These are phyloP conservation scores for Aspergillus fumigatus DNA, from an alignment of 2,329 filamentous ascomycete species.

Conservation along the genomic window DNA sequence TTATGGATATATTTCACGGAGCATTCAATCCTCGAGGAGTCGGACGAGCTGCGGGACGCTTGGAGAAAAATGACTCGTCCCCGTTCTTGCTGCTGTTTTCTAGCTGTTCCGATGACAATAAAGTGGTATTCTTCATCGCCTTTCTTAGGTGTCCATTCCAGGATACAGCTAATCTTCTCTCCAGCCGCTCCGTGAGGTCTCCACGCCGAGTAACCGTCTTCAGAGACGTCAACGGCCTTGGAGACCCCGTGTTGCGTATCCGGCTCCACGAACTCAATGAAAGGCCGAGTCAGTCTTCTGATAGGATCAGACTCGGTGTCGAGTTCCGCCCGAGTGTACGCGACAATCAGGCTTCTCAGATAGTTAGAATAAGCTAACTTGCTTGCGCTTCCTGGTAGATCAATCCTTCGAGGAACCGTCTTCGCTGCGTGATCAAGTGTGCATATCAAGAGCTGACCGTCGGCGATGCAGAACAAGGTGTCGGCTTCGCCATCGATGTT, in stretches of 20 bases:
- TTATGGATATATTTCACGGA: conserved; percentile 33
- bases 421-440: conserved; percentile 41
- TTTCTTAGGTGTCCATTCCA: conserved; percentile 38
- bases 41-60: conserved; percentile 23
- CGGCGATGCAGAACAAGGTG: conserved; percentile 46
- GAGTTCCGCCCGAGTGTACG: conserved; percentile 33
- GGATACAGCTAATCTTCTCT: conserved; percentile 38
- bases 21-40: conserved; percentile 28
- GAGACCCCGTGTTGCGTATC: conserved; percentile 25
- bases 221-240: conserved; percentile 3
- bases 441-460: conserved; percentile 45
- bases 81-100: conserved; percentile 23
- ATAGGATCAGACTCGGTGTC: conserved; percentile 25
- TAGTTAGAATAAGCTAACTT: conserved; percentile 43
- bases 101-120: conserved; percentile 37
- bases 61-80: conserved; percentile 38
- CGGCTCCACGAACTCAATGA: conserved; percentile 38
- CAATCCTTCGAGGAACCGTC: conserved; percentile 38
- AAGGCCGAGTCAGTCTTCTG: conserved; percentile 29
- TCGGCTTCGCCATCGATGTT: conserved; percentile 30
- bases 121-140: conserved; percentile 37
- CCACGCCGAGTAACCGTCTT: conserved; percentile 15
- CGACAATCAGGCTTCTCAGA: conserved; percentile 47
- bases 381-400: conserved; percentile 39
- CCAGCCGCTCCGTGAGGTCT: conserved; percentile 31